Conservation (phyloP, 805 yeast species). For the Wickerhamomyces canadensis region DNA sequence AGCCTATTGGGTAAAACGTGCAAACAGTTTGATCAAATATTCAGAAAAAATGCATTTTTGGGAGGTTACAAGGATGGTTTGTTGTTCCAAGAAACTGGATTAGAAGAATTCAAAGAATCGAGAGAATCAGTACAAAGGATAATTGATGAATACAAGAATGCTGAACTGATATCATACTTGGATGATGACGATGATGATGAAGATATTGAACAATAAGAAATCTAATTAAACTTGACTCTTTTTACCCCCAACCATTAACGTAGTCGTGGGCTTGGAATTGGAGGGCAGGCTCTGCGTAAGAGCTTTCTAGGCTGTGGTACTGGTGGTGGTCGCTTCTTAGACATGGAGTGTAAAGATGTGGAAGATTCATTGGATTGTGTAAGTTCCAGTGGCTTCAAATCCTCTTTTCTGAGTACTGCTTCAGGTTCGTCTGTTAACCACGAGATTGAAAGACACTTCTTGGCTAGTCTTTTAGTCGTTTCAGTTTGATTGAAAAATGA, state of each 20-base stretch:
- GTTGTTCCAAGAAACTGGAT: conserved; percentile 30
- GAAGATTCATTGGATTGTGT: conserved; percentile 23
- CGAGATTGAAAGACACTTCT: conserved; percentile 19
- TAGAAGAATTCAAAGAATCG: conserved; percentile 69
- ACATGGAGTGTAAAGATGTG: conserved; percentile 30
- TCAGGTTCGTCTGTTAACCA: conserved; percentile 25
- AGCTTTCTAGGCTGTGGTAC: conserved; percentile 30
- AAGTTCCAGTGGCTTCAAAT: conserved; percentile 6
- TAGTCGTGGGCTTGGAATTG: conserved; percentile 31
- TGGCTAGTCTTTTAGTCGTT: conserved; percentile 38
- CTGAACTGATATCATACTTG: conserved; percentile 47
- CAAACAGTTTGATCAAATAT: conserved; percentile 73
- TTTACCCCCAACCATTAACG: too few relatives aligned
- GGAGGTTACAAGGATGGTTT: conserved; percentile 57
- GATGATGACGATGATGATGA: conserved; percentile 34
- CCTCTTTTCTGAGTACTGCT: conserved; percentile 1
- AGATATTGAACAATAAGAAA: conserved; percentile 6
- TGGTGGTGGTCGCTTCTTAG: conserved; percentile 31
- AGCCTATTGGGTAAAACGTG: conserved; percentile 61
- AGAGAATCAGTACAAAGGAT: conserved; percentile 70
- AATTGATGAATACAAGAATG: conserved; percentile 73
- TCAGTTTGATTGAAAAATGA: conserved; percentile 31
- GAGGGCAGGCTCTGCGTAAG: conserved; percentile 20
- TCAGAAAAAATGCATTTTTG: conserved; percentile 76
- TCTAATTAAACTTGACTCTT: too few relatives aligned